A percentile compares a stretch with the other conserved stretches of the same genome.
phyloP scores from a whole-genome alignment of 1,139 yeast species.

The Lodderomyces margitis region DNA sequence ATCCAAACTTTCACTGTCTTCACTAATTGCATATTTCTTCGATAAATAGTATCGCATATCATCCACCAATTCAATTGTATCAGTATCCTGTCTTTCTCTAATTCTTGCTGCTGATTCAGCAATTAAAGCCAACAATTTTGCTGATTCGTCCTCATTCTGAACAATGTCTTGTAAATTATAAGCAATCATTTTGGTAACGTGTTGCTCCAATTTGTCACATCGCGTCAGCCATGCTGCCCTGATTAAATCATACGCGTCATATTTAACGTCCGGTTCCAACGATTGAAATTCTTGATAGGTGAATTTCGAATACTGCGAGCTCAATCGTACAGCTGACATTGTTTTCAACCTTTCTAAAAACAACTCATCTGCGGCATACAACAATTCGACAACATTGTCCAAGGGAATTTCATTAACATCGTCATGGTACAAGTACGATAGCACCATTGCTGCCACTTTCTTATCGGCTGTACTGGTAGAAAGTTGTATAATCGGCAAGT shows the following conservation, averaged over 20 bases:
- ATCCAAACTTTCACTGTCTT: conserved; percentile 30
- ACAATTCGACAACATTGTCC: conserved; percentile 50
- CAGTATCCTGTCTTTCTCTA: conserved; percentile 63
- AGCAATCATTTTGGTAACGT: conserved; percentile 59
- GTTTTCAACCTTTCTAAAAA: conserved; percentile 63
- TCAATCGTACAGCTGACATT: conserved; percentile 60
- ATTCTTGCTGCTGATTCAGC: conserved; percentile 57
- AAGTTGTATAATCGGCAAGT: conserved; percentile 33
- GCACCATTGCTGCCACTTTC: conserved; percentile 51
- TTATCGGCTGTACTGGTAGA: conserved; percentile 24
- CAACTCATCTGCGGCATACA: conserved; percentile 61
- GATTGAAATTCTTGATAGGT: conserved; percentile 21
- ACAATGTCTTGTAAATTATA: conserved; percentile 41
- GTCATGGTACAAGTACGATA: conserved; percentile 63
- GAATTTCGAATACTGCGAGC: conserved; percentile 33
- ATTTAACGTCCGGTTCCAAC: conserved; percentile 23
- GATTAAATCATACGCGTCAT: conserved; percentile 54
- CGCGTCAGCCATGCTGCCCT: conserved; percentile 68
- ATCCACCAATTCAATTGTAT: conserved; percentile 75
- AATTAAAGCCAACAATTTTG: conserved; percentile 22
- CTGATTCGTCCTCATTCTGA: conserved; percentile 25
- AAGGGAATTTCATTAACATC: conserved; percentile 49
- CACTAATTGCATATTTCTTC: conserved; percentile 42
- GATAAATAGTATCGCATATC: conserved; percentile 68
- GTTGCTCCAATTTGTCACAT: conserved; percentile 63